A percentile compares a stretch with the other conserved stretches of the same genome.
Conservation (phyloP, 768 basidiomycete species). For the Lyophyllum atratum region DNA sequence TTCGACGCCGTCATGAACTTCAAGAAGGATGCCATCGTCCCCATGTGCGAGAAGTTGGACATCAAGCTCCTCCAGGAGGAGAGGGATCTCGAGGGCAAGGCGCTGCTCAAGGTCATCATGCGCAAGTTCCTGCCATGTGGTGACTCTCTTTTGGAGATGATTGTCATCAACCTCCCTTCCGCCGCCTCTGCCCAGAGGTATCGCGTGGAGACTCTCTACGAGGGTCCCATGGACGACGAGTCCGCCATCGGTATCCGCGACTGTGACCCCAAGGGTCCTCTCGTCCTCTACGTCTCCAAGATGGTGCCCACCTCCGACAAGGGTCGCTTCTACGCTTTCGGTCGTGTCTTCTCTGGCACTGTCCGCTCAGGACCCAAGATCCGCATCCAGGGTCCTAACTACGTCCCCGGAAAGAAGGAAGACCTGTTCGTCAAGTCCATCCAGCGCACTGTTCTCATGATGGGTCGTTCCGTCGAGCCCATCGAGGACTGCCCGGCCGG, state of each 20-base stretch:
- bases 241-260: constrained; percentile 97
- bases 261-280: constrained; percentile 93
- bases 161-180: constrained; percentile 98
- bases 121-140: constrained; percentile 98
- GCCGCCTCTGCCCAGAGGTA: constrained; percentile 95
- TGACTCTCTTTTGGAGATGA: constrained; percentile 98
- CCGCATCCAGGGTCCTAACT: constrained; percentile 99
- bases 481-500: constrained; percentile 99
- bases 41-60: constrained; percentile 94
- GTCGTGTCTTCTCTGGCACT: constrained; percentile 99
- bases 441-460: constrained; percentile 99
- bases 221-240: constrained; percentile 99
- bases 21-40: constrained; percentile 84
- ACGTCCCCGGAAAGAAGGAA: constrained; percentile 96
- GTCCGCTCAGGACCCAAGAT: constrained; percentile 96
- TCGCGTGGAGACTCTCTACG: constrained; percentile 99
- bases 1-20: constrained; percentile 99
- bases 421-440: constrained; percentile 97
- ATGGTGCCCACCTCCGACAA: constrained; percentile 99
- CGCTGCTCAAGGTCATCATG: constrained; percentile 96
- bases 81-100: constrained; percentile 91
- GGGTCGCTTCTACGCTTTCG: constrained; percentile 99
- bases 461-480: constrained; percentile 97
- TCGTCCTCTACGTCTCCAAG: constrained; percentile 98
- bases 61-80: constrained; percentile 86